phyloP scores from a whole-genome alignment of 495 filamentous ascomycete genomes.

The Aspergillus egyptiacus region DNA sequence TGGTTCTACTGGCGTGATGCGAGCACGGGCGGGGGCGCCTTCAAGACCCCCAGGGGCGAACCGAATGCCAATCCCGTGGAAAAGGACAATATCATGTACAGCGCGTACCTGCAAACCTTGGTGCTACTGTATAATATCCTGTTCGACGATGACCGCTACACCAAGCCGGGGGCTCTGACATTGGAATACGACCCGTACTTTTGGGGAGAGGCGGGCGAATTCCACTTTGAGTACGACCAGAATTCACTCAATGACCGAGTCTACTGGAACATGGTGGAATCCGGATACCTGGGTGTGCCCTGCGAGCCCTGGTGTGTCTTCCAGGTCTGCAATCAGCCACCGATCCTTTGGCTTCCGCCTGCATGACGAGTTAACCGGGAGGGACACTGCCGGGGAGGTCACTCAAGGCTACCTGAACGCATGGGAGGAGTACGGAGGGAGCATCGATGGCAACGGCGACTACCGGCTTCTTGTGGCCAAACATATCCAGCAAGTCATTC shows the following conservation, averaged over 20 bases:
- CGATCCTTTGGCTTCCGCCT: constrained; percentile 5
- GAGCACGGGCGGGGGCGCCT: not conserved
- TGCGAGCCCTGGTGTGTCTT: constrained; percentile 5
- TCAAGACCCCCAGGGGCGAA: not conserved
- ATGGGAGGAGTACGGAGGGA: not conserved
- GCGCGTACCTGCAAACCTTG: not conserved
- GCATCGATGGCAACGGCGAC: not conserved
- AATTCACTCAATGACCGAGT: not conserved
- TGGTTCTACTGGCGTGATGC: constrained; percentile 10
- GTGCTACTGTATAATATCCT: constrained; percentile 1
- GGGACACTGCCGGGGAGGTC: not conserved
- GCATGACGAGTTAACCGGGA: not conserved
- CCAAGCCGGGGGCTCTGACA: constrained; percentile 1
- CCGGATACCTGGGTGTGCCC: not conserved
- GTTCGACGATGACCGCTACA: constrained; percentile 2
- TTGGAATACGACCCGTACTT: not conserved
- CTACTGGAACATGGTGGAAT: constrained; percentile 1
- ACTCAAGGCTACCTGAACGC: constrained; percentile 1
- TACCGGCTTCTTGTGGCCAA: too few species aligned
- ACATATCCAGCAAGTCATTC: not conserved
- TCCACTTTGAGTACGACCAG: not conserved
- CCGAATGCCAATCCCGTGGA: not conserved
- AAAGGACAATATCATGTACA: constrained; percentile 7
- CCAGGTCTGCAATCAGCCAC: constrained; percentile 9
- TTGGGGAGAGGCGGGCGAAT: not conserved